Conservation (phyloP, 2,329 filamentous ascomycete species). For the Pseudonectria foliicola region DNA sequence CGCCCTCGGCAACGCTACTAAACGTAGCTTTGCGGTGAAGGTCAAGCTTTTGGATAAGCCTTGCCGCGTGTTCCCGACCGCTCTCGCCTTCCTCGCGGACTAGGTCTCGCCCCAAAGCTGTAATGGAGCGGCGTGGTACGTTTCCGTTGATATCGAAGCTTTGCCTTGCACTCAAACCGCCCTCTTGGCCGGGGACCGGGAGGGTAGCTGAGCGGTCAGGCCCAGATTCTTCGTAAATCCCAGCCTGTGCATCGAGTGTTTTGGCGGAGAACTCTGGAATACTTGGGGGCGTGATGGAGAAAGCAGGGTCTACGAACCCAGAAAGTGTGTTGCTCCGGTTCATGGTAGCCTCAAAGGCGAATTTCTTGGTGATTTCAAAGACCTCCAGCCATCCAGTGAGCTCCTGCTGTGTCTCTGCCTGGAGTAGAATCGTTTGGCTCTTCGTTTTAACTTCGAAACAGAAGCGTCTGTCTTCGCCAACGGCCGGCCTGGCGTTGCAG, state of each 20-base stretch:
- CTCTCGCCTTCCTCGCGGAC: constrained; percentile 65
- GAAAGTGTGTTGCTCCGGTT: constrained; percentile 41
- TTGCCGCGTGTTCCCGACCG: constrained; percentile 71
- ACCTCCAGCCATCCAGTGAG: constrained; percentile 92
- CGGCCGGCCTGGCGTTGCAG: constrained; percentile 84
- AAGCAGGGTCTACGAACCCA: constrained; percentile 63
- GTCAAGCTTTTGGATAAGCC: constrained; percentile 90
- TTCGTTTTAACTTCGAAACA: constrained; percentile 99
- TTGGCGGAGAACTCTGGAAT: constrained; percentile 88
- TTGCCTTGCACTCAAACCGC: constrained; percentile 46
- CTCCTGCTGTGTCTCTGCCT: constrained; percentile 86
- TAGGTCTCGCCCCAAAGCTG: constrained; percentile 39
- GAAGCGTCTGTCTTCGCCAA: constrained; percentile 88
- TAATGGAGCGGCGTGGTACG: constrained; percentile 49
- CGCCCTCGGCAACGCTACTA: constrained; percentile 34
- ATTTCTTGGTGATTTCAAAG: constrained; percentile 90
- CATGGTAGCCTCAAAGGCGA: constrained; percentile 71
- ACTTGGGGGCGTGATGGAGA: constrained; percentile 82
- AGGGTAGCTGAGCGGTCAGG: constrained; percentile 59
- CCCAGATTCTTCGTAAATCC: constrained; percentile 43
- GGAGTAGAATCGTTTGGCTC: constrained; percentile 78
- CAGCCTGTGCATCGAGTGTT: constrained; percentile 57
- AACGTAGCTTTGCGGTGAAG: constrained; percentile 73
- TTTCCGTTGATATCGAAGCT: constrained; percentile 63
- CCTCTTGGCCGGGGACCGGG: constrained; percentile 54